Evolutionary conservation across 352 stramenopile species (phyloP), one percentile per base, ranked within the genome.

Genomic region (Globisporangium perplexum): DNA sequence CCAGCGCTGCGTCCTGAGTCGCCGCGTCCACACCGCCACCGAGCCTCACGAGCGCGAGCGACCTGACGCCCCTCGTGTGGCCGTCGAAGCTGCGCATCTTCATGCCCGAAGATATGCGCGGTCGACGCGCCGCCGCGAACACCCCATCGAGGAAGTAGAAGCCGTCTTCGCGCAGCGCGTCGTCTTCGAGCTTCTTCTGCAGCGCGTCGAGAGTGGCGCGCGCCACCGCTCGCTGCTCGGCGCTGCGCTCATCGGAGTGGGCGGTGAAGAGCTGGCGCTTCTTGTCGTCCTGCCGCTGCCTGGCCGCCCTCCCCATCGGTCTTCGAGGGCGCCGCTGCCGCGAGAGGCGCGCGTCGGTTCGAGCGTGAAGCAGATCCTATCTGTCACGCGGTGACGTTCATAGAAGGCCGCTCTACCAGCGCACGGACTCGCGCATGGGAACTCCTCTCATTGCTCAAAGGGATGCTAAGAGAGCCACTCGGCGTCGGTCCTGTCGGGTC

Each of bases 61-160:
- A 24, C 26, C 53, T 64, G 35, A 83, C 70, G 22, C 63, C 60
- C 39, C 62, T 47, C 31, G 14, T 51, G 47, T 88, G 77, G 1
- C 50, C 67, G 4, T 54, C 52, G 38, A 72, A 86, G 20, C 53
- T 72, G 31, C 74, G 64, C 14, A 60, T 68, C 36, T 78, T 79
- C 74, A 86, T 86, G 1, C 74, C 77, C 6, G 71, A 55, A n/a
- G 71, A 77, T n/a, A 71, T 49, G 33, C 77, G 71, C 8, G 63
- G 58, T 2, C 71, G 63, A 7, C 77, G 54, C 30, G 63, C 58
- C 26, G 80, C 72, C 26, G 57, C 49, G 52, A 61, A 80, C 20
- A 61, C 66, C 3, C 71, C 67, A 47, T 88, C 65, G n/a, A 68
- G 22, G 39, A 88, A 88, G 59, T 55, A 83, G 47, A 86, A 88